phyloP scores from a whole-genome alignment of 805 yeast species.

The Saccharomycopsis selenospora region DNA sequence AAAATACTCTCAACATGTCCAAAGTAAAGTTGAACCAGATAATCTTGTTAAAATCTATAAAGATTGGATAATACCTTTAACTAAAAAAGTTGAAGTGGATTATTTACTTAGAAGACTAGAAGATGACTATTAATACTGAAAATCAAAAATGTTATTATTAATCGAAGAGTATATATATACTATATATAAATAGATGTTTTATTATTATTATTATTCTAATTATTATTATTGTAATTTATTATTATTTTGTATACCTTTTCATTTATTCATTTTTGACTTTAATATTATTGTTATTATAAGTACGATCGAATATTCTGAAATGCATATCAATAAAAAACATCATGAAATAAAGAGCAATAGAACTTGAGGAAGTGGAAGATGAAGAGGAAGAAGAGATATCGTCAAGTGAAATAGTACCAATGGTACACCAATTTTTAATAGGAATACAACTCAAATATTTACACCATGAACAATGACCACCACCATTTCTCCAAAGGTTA shows the following conservation, averaged over 20 bases:
- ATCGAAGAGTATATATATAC: too few species aligned
- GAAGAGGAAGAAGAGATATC: conserved; percentile 24
- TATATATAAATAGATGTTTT: too few species aligned
- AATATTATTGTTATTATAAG: too few species aligned
- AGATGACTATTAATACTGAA: conserved; percentile 36
- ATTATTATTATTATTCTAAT: too few species aligned
- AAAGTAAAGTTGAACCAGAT: conserved; percentile 75
- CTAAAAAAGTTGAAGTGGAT: conserved; percentile 92
- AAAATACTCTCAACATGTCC: conserved; percentile 57
- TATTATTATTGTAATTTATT: too few species aligned
- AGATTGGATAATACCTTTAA: conserved; percentile 85
- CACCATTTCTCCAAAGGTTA: conserved; percentile 43
- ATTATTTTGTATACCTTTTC: too few species aligned
- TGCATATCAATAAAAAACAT: neutral
- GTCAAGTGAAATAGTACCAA: conserved; percentile 23
- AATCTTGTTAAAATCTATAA: conserved; percentile 76
- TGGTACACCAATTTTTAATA: conserved; percentile 57
- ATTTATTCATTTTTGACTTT: too few species aligned
- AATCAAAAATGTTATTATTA: too few species aligned
- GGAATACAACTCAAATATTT: conserved; percentile 66
- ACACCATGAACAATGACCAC: conserved; percentile 60
- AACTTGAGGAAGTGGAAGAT: conserved; percentile 61
- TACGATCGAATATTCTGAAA: neutral
- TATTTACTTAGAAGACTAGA: conserved; percentile 80
- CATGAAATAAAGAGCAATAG: neutral